A percentile compares a stretch with the other conserved stretches of the same genome.
Conservation (phyloP, 257 asterid species). For the Lavandula angustifolia region DNA sequence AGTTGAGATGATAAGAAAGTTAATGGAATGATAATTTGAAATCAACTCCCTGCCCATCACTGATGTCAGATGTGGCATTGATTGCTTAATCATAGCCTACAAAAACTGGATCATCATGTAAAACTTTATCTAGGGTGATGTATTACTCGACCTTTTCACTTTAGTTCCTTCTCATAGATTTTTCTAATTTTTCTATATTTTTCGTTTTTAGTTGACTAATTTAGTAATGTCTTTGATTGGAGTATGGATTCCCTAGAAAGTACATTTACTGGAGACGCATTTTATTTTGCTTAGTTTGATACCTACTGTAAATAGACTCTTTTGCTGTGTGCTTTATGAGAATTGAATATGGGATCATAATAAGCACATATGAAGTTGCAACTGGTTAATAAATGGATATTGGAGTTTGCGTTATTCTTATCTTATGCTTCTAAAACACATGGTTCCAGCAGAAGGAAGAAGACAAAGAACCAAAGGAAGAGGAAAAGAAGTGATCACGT, state of each 20-base stretch:
- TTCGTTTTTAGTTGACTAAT: neutral
- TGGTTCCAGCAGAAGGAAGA: constrained; percentile 55
- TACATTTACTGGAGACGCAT: constrained; percentile 1
- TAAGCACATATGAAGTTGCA: neutral
- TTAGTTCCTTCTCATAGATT: neutral
- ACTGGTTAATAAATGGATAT: neutral
- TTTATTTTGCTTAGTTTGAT: neutral
- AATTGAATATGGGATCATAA: neutral
- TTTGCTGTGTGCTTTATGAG: constrained; percentile 10
- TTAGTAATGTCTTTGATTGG: neutral
- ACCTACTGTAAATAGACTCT: neutral
- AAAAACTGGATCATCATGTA: neutral
- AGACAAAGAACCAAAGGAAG: constrained; percentile 66
- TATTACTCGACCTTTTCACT: neutral
- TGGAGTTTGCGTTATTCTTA: neutral
- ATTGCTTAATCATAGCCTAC: neutral
- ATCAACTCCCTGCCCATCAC: constrained; percentile 10
- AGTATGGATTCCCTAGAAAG: neutral
- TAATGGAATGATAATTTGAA: neutral
- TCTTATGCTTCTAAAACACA: neutral
- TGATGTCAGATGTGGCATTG: neutral
- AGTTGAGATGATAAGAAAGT: constrained; percentile 13
- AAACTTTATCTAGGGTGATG: neutral
- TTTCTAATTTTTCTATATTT: neutral
- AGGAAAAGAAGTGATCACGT: constrained; percentile 59